Evolutionary conservation across 257 asterid species (phyloP).

Genomic region (Thymus quinquecostatus): DNA sequence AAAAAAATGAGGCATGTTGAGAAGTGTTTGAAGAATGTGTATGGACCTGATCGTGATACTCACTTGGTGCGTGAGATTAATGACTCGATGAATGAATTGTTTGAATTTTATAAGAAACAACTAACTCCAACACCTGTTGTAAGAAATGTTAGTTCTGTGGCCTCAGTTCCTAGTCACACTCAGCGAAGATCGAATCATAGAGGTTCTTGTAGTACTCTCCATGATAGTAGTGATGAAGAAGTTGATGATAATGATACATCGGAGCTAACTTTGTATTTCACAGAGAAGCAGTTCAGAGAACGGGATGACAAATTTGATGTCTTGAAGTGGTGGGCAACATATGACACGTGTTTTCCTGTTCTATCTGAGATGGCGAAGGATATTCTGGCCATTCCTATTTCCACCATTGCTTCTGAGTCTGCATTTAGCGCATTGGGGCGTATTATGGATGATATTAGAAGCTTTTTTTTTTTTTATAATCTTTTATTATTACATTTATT

Average conservation of each 20-base stretch:
- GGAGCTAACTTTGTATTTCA: no score
- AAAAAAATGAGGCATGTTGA: neutral
- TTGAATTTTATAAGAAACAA: neutral
- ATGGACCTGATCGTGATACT: neutral
- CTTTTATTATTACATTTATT: no score
- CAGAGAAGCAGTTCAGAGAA: no score
- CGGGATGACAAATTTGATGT: no score
- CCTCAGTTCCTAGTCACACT: no score
- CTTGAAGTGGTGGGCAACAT: no score
- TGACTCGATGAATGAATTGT: neutral
- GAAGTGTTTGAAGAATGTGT: neutral
- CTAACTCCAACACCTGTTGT: neutral
- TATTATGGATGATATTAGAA: neutral
- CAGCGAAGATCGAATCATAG: neutral
- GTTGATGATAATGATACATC: no score
- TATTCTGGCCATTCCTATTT: conserved; percentile 2
- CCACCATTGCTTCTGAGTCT: neutral
- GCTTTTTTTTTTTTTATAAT: neutral
- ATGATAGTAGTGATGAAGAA: neutral
- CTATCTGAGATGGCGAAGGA: neutral
- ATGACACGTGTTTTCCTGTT: no score
- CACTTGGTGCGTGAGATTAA: neutral
- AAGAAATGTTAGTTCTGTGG: no score
- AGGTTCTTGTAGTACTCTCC: neutral
- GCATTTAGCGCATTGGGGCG: conserved; percentile 10